phyloP scores from a whole-genome alignment of 768 basidiomycete species.

The Termitomyces sp. region DNA sequence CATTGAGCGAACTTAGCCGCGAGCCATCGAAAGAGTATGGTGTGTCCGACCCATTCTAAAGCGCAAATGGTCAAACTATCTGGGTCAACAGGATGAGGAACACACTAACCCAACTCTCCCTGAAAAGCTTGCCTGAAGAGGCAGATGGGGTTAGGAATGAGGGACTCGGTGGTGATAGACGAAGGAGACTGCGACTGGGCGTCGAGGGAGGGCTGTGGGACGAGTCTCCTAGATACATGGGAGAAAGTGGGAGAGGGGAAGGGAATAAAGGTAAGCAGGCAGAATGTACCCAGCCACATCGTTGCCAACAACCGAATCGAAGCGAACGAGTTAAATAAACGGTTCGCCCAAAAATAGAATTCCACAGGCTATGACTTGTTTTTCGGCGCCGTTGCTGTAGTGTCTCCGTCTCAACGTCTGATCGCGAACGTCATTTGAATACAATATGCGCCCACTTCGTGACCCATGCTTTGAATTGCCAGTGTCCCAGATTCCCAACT shows the following conservation, averaged over 20 bases:
- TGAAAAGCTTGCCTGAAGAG: slow-evolving; percentile 26
- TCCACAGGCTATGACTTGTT: neutral
- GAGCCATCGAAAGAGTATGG: slow-evolving; percentile 41
- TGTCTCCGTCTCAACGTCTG: neutral
- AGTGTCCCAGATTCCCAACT: neutral
- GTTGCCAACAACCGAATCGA: slow-evolving; percentile 11
- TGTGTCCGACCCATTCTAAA: slow-evolving; percentile 29
- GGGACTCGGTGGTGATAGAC: slow-evolving; percentile 4
- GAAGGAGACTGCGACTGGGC: slow-evolving; percentile 24
- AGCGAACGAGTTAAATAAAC: slow-evolving; percentile 7
- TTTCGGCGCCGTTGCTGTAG: neutral
- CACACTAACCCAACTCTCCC: slow-evolving; percentile 34
- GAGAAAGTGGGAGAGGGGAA: slow-evolving; percentile 17
- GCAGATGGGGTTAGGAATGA: slow-evolving; percentile 16
- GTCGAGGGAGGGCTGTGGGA: slow-evolving; percentile 25
- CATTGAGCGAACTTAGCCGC: slow-evolving; percentile 35
- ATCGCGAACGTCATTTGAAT: neutral
- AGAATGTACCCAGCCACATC: slow-evolving; percentile 8
- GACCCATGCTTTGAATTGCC: neutral
- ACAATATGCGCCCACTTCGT: neutral
- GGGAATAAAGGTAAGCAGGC: slow-evolving; percentile 9
- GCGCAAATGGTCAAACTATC: neutral
- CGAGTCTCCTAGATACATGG: slow-evolving; percentile 17
- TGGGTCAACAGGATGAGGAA: neutral
- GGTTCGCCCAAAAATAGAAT: slow-evolving; percentile 10